Base-by-base conservation (phyloP, 768 basidiomycete genomes). In the Mycena pura region DNA sequence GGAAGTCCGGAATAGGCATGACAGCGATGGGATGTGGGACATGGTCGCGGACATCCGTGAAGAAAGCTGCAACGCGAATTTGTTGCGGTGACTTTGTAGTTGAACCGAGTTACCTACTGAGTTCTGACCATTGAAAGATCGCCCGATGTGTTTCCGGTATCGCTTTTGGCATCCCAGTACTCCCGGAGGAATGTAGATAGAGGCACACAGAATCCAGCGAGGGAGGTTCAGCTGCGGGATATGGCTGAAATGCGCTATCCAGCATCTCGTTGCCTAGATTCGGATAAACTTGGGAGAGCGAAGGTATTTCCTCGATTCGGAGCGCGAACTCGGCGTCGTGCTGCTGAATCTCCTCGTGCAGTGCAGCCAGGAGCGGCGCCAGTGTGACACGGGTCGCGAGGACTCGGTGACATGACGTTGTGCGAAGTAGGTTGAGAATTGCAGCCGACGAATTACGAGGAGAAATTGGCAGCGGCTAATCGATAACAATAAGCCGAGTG, bases 401-500 rank as follows among this genome's bases (percentile, higher is more conserved):
- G 47, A 80, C 21, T 45, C 72, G 70, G 40, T 63, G 73, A 29
- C 73, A 78, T 6, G 66, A 69, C 0, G 74, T 68, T 55, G 70
- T 70, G 49, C 60, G 62, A 29, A 80, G 57, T 55, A 80, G 68
- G 45, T 76, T 61, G 15, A 68, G 49, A 2, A 80, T 69, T 6
- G 75, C 78, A 3, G 74, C 55, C 0, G 73, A 44, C 9, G 74
- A 74, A 58, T 78, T 78, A 17, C 77, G 69, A 19, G 74, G 76
- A 2, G 76, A 73, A 47, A 77, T 76, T 0, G 73, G 76, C 50
- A 77, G 75, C 1, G 75, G 75, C 74, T 75, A 22, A n/a, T n/a
- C n/a, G n/a, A n/a, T n/a, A n/a, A n/a, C n/a, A n/a, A n/a, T n/a
- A n/a, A n/a, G n/a, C n/a, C n/a, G n/a, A 36, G 5, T 31, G 6